phyloP scores from a whole-genome alignment of 805 yeast genomes.

The Candida manassasensis region DNA sequence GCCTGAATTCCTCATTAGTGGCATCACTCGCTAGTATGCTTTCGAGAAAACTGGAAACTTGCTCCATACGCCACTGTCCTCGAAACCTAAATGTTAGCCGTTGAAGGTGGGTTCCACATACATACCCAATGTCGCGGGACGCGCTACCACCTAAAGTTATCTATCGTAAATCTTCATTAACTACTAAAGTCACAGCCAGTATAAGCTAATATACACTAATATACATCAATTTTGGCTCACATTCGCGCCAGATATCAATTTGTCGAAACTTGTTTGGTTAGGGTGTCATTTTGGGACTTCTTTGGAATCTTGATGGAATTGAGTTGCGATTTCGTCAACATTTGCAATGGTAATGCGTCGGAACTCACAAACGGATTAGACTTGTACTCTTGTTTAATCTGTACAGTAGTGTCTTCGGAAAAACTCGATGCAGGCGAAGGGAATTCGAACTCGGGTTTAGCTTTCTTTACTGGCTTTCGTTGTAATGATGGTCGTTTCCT shows the following conservation, averaged over 20 bases:
- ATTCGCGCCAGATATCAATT: no score
- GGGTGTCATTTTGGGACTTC: background rate
- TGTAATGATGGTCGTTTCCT: conserved; percentile 18
- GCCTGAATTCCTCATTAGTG: no score
- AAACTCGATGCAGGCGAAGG: conserved; percentile 37
- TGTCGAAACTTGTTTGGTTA: background rate
- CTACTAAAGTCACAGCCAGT: background rate
- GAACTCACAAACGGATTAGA: background rate
- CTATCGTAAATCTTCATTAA: background rate
- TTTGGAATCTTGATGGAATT: conserved; percentile 5
- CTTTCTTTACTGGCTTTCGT: conserved; percentile 15
- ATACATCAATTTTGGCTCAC: no score
- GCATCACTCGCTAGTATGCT: conserved; percentile 28
- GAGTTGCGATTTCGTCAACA: conserved; percentile 9
- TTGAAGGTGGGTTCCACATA: no score
- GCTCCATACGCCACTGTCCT: conserved; percentile 23
- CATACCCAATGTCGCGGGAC: no score
- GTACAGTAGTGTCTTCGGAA: conserved; percentile 5
- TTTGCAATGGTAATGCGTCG: conserved; percentile 9
- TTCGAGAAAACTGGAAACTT: conserved; percentile 33
- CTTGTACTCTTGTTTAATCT: background rate
- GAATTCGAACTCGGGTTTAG: conserved; percentile 14
- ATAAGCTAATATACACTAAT: conserved; percentile 4
- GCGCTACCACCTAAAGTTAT: background rate
- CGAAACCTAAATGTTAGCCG: no score